A percentile compares a stretch with the other conserved stretches of the same genome.
These are phyloP conservation scores for Exophiala oligosperma DNA, from an alignment of 2,329 filamentous ascomycete genomes.

Conservation along the genomic window DNA sequence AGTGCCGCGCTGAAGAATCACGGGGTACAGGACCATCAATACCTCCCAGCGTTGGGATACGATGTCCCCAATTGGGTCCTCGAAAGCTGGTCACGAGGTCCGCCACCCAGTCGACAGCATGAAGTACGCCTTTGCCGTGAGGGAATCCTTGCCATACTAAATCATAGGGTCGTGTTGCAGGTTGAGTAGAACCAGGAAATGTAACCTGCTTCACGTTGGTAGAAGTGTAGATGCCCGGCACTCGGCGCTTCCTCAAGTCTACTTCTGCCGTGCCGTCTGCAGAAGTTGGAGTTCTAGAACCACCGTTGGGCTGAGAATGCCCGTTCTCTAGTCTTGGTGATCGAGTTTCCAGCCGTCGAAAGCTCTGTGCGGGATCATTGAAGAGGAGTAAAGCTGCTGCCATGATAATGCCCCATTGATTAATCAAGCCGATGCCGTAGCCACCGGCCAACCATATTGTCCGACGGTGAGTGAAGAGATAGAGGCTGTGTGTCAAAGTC, in stretches of 20 bases:
- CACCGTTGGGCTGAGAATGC: constrained; percentile 5
- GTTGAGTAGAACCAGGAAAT: neutral
- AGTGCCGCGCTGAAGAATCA: constrained; percentile 28
- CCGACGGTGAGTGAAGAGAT: constrained; percentile 33
- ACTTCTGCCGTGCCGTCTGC: neutral
- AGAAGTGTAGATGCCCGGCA: constrained; percentile 9
- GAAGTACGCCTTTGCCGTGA: constrained; percentile 52
- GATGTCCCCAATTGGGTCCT: constrained; percentile 62
- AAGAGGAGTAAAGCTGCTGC: constrained; percentile 53
- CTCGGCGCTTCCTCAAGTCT: constrained; percentile 8
- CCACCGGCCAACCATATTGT: constrained; percentile 53
- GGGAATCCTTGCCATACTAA: constrained; percentile 28
- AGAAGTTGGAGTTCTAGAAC: neutral
- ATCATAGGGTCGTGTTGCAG: constrained; percentile 6
- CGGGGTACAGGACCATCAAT: constrained; percentile 34
- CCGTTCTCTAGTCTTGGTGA: constrained; percentile 14
- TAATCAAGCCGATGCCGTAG: constrained; percentile 56
- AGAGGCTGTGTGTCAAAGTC: constrained; percentile 12
- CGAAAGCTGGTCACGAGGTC: constrained; percentile 60
- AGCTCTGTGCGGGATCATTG: constrained; percentile 57
- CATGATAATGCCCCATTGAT: constrained; percentile 57
- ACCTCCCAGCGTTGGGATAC: constrained; percentile 48
- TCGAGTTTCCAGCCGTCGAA: constrained; percentile 53
- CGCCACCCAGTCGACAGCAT: constrained; percentile 59
- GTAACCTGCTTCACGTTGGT: constrained; percentile 7